Evolutionary conservation across 1,284 basidiomycete genomes (phyloP), one percentile per base, ranked within the genome.

Genomic region (Fomes fomentarius): DNA sequence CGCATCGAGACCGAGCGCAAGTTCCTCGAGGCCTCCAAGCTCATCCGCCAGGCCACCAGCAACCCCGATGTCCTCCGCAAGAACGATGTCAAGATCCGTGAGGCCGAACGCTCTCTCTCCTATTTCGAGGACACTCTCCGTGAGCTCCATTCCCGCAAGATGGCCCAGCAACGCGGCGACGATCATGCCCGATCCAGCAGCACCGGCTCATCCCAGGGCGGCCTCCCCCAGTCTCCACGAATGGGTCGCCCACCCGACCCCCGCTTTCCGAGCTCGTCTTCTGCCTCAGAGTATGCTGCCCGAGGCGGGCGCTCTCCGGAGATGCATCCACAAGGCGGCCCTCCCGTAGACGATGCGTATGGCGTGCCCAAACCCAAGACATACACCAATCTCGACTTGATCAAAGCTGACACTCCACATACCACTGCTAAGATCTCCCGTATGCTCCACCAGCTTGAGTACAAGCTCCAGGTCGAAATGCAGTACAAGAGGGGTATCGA

Each of bases 401-500:
- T 98, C 74, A 96, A 96, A 74, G 95, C 96, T 63, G 97, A 99
- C 75, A 96, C 96, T 34, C 96, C 96, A 19, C 87, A 96, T 69
- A 96, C 94, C 21, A 91, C 94, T 5, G 92, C 94, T 60, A 99
- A 98, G 79, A 98, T 99, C 71, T 93, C 94, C 42, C 87, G 89
- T 64, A 98, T 98, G 96, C 85, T 99, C 53, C 95, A 98, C 74
- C 96, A 98, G 74, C 88, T 99, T 63, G 96, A 99, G 73, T 98
- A 98, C 84, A 99, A 99, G 77, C 88, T 98, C 48, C 94, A 96
- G 74, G 93, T 99, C 63, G 97, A 99, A 74, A 87, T 92, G 77
- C 96, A 99, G 75, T 98, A 98, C 81, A 97, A 97, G 79, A 85
- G 89, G 68, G 97, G 97, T 43, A 98, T 98, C 66, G 96, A 99